A percentile compares a stretch with the other conserved stretches of the same genome.
Conservation (phyloP, 768 basidiomycete species). For the Pleurotus djamor region DNA sequence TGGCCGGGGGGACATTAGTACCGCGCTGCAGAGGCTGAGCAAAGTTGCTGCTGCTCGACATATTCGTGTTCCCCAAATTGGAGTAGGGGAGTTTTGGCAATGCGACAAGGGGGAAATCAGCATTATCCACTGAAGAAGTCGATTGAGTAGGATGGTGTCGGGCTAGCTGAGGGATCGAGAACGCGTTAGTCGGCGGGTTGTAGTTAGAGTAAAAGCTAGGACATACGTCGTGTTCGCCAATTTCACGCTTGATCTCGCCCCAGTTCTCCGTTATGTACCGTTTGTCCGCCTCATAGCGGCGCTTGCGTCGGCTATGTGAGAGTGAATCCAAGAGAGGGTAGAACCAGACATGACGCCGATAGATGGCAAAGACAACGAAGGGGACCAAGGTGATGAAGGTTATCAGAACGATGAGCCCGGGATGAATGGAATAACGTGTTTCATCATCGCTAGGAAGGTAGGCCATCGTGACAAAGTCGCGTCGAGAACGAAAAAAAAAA, state of each 20-base stretch:
- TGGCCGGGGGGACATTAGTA: not conserved
- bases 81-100: not conserved
- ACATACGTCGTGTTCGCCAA: not conserved
- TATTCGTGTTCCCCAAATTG: not conserved
- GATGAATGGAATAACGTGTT: not conserved
- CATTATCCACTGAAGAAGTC: not conserved
- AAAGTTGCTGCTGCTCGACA: not conserved
- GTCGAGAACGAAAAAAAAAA: not conserved
- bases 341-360: constrained; percentile 3
- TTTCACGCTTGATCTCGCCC: not conserved
- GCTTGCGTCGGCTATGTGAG: not conserved
- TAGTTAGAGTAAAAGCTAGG: not conserved
- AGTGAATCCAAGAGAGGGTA: constrained; percentile 1
- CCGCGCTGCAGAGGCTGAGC: constrained; percentile 2
- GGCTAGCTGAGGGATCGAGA: not conserved
- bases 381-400: not conserved
- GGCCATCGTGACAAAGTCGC: not conserved
- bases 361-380: not conserved
- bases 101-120: not conserved
- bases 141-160: not conserved
- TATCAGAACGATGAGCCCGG: not conserved
- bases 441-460: not conserved
- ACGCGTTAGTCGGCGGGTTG: not conserved
- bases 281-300: constrained; percentile 4
- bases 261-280: not conserved